Percentiles rank a stretch among this genome's conserved stretches.
Conservation (phyloP, 495 filamentous ascomycete genomes). For the Melanomma pulvis-pyrius region DNA sequence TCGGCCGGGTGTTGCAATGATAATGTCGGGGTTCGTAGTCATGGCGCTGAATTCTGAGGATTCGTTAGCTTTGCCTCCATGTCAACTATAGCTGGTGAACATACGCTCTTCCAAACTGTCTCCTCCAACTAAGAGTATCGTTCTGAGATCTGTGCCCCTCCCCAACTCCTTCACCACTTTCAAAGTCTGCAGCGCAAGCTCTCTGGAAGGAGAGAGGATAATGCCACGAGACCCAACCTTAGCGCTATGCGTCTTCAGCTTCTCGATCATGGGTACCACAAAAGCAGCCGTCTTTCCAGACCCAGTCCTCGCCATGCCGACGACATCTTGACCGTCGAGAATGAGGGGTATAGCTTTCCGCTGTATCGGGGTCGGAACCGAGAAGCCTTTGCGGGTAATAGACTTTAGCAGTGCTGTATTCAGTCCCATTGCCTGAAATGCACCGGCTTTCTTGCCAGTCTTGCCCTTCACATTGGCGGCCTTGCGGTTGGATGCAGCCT, state of each 20-base stretch:
- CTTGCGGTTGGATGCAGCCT: conserved; percentile 85
- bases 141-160: conserved; percentile 84
- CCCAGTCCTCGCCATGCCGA: conserved; percentile 96
- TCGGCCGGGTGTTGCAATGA: conserved; percentile 94
- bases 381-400: conserved; percentile 90
- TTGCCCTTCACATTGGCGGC: conserved; percentile 77
- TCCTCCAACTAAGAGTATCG: conserved; percentile 87
- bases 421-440: conserved; percentile 95
- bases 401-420: conserved; percentile 80
- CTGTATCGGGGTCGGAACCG: conserved; percentile 95
- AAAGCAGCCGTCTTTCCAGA: conserved; percentile 98
- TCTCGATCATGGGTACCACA: conserved; percentile 96
- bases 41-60: conserved; percentile 75
- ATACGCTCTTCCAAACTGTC: conserved; percentile 86
- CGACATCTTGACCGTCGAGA: conserved; percentile 85
- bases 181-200: conserved; percentile 90
- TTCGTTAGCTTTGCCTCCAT: conserved; percentile 1
- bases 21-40: conserved; percentile 90
- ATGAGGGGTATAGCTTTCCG: conserved; percentile 92
- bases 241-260: conserved; percentile 83
- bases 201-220: conserved; percentile 87
- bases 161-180: conserved; percentile 96
- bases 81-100: not conserved
- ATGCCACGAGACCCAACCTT: conserved; percentile 82
- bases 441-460: conserved; percentile 88